Base-by-base conservation (phyloP, 2,329 filamentous ascomycete genomes). In the Cordyceps pruinosa region DNA sequence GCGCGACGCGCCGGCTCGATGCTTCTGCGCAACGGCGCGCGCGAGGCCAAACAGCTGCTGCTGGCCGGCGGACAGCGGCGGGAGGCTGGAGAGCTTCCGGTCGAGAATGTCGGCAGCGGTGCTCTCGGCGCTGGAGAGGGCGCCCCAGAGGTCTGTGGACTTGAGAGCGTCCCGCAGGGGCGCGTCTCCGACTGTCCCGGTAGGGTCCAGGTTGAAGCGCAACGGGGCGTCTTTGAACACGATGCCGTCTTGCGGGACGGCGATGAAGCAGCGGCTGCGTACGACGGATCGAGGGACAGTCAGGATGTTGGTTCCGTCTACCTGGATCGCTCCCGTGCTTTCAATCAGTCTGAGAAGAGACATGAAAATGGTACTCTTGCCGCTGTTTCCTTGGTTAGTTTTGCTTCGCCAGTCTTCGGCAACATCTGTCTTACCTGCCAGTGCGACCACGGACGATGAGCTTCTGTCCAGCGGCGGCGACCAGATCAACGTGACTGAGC, bases 21-120 rank as follows among this genome's bases (percentile, higher is more conserved):
- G 37, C 21, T 63, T 63, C 26, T 69, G 62, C 2, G 69, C 45
- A 5, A 72, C 48, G 7, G 68, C 68, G 8, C 70, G 62, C 6
- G 67, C 65, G 2, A 73, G 60, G 4, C 66, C 66, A 23, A 72
- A 61, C 0, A 72, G 64, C 51, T 73, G 70, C 2, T 61, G 56
- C 56, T 72, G 69, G 4, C 70, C 70, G 1, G 63, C 63, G 1
- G 70, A 73, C 3, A 74, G 57, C 8, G 63, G 54, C 1, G 62
- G 64, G 2, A 72, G 59, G 2, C 52, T 49, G 2, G 64, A 65
- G 5, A 72, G 46, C 2, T 59, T 58, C 5, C 55, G 58, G 42
- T 71, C 65, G 0, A 72, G 61, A 37, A 68, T 60, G 17, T 54
- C 25, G 21, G 8, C 30, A 3, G 19, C 21, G 19, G 26, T 19